Evolutionary conservation across 768 basidiomycete species (phyloP), one percentile per base, ranked within the genome.

Genomic region (Hygrophorus pudorinus): DNA sequence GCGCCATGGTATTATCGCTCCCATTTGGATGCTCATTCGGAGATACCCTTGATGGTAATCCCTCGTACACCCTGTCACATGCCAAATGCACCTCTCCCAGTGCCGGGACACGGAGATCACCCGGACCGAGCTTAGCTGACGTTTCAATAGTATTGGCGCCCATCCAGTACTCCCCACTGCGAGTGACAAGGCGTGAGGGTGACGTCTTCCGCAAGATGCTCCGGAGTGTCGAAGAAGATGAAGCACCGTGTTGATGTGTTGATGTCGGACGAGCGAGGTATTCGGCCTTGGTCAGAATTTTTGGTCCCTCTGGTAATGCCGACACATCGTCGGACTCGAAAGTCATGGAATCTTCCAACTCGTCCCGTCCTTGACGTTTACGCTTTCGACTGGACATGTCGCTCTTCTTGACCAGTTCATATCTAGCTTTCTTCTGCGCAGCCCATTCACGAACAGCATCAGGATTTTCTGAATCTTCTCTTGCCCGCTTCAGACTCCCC

Each of bases 401-500:
- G 18, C 78, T 73, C 38, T 81, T 61, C 72, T 85, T 75, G 0
- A 80, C 82, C 52, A 89, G 84, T 54, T 94, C 89, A 53, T 82
- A 71, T 10, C 92, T 61, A 11, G 77, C 72, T 38, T 89, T 79
- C 51, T 85, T 79, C 0, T 88, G 77, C 64, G 96, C 92, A 13
- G 75, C 63, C 48, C 78, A 76, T 17, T 96, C 73, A 38, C 86
- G 85, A 30, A 90, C 85, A 24, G 78, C 65, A 14, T 89, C 68
- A 4, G 88, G 88, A 2, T 78, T 31, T 16, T 41, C 46, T 70
- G 35, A 79, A 81, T 2, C 94, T 93, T 13, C 98, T 11, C 35
- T 24, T n/a, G 38, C 40, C 11, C 46, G 78, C 52, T 92, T 94
- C 43, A 98, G 67, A 35, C 79, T 73, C 0, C 83, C 83, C 9